A percentile compares a stretch with the other conserved stretches of the same genome.
Conservation (phyloP, 768 basidiomycete species). For the Termitomyces sp. region DNA sequence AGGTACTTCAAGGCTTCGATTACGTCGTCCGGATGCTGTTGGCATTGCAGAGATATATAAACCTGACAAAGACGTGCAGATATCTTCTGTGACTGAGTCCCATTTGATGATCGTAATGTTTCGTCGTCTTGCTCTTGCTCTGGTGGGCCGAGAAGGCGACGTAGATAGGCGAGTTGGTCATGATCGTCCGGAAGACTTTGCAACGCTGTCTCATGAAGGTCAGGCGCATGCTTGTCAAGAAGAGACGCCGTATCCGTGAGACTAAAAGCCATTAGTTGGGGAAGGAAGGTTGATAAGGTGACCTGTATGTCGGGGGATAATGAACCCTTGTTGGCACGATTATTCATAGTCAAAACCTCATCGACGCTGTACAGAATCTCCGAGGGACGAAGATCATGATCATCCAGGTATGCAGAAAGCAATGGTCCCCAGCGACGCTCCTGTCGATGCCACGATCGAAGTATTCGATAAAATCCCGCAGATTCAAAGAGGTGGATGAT, state of each 20-base stretch:
- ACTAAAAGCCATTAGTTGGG: conserved; percentile 59
- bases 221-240: conserved; percentile 66
- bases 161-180: conserved; percentile 75
- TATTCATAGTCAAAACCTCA: conserved; percentile 53
- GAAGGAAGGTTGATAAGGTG: conserved; percentile 59
- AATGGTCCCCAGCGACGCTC: conserved; percentile 77
- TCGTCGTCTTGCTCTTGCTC: conserved; percentile 35
- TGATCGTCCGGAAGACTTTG: conserved; percentile 41
- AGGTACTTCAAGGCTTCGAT: conserved; percentile 60
- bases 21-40: conserved; percentile 62
- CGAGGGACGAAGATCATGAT: conserved; percentile 56
- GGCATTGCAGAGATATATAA: conserved; percentile 75
- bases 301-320: conserved; percentile 56
- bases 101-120: conserved; percentile 19
- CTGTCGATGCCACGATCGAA: conserved; percentile 76
- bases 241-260: conserved; percentile 70
- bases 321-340: conserved; percentile 43
- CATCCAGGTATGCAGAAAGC: conserved; percentile 71
- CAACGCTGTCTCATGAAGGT: conserved; percentile 65
- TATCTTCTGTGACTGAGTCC: conserved; percentile 42
- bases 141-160: conserved; percentile 62
- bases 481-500: conserved; percentile 69
- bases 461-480: conserved; percentile 90
- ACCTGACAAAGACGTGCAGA: conserved; percentile 48
- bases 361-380: conserved; percentile 70